Evolutionary conservation across 2,329 filamentous ascomycete genomes (phyloP).

Genomic region (Chaetomiaceae sp.): DNA sequence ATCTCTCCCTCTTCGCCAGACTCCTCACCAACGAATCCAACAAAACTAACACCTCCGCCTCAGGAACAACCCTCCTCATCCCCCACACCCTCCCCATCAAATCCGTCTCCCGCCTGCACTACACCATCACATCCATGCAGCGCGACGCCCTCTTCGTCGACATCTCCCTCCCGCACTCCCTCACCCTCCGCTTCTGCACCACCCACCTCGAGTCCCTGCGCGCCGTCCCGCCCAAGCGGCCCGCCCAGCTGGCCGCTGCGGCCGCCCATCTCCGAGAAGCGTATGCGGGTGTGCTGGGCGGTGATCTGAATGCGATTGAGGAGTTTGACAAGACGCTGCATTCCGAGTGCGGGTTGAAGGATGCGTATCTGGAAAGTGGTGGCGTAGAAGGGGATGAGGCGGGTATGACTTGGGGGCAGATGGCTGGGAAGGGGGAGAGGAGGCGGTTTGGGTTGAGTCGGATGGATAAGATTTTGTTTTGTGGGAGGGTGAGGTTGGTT

Average conservation of each 20-base stretch:
- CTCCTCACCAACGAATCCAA: neutral
- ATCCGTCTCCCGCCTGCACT: conserved; percentile 48
- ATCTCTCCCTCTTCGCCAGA: neutral
- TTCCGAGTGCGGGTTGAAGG: conserved; percentile 43
- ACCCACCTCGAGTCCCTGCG: conserved; percentile 54
- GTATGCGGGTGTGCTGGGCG: conserved; percentile 43
- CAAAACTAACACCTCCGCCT: neutral
- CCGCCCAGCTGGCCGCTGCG: conserved; percentile 43
- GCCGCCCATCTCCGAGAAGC: conserved; percentile 40
- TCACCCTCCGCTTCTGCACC: conserved; percentile 47
- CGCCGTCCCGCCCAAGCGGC: conserved; percentile 44
- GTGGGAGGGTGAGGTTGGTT: conserved; percentile 32
- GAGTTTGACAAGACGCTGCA: conserved; percentile 48
- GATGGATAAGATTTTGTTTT: conserved; percentile 56
- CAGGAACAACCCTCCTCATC: conserved; percentile 49
- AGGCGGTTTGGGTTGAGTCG: conserved; percentile 45
- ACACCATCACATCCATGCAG: conserved; percentile 44
- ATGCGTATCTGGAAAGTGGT: conserved; percentile 49
- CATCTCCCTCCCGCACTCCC: conserved; percentile 30
- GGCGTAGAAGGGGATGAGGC: conserved; percentile 46
- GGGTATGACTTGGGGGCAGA: conserved; percentile 56
- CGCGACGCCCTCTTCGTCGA: conserved; percentile 55
- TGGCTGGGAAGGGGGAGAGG: conserved; percentile 39
- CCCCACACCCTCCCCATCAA: conserved; percentile 43
- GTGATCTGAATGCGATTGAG: conserved; percentile 57